A percentile compares a stretch with the other conserved stretches of the same genome.
These are phyloP conservation scores for Colletotrichum gigasporum DNA, from an alignment of 2,329 filamentous ascomycete genomes.

Conservation along the genomic window DNA sequence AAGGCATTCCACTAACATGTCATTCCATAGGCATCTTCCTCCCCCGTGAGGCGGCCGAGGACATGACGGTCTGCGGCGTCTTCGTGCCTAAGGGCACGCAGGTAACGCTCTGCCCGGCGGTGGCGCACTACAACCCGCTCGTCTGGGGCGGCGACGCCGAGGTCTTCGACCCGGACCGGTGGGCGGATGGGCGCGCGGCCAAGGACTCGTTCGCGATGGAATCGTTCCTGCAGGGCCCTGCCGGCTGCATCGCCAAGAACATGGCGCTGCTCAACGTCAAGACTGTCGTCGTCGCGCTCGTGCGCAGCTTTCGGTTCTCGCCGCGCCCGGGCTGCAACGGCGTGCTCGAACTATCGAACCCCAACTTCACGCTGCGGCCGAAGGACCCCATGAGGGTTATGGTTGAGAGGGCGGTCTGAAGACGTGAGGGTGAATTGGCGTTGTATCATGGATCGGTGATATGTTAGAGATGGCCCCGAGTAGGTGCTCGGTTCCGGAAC, in stretches of 20 bases:
- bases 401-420: slow-evolving; percentile 21
- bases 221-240: slow-evolving; percentile 36
- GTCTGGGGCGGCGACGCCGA: slow-evolving; percentile 42
- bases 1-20: not conserved
- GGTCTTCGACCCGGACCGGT: slow-evolving; percentile 41
- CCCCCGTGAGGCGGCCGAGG: slow-evolving; percentile 36
- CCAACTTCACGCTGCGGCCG: slow-evolving; percentile 31
- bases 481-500: too few species aligned
- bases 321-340: slow-evolving; percentile 8
- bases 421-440: too few species aligned
- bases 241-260: slow-evolving; percentile 31
- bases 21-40: slow-evolving; percentile 32
- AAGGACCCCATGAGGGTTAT: slow-evolving; percentile 21
- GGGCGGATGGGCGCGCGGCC: slow-evolving; percentile 36
- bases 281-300: slow-evolving; percentile 26
- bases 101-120: slow-evolving; percentile 38
- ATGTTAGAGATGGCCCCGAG: too few species aligned
- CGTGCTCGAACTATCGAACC: slow-evolving; percentile 22
- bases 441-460: too few species aligned
- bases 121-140: slow-evolving; percentile 36
- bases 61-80: slow-evolving; percentile 39
- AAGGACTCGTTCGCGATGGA: slow-evolving; percentile 38
- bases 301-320: slow-evolving; percentile 21
- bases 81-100: slow-evolving; percentile 41
- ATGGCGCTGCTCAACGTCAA: slow-evolving; percentile 32